Evolutionary conservation across 345 rosid genomes (phyloP).

Genomic region (Abelmoschus esculentus): DNA sequence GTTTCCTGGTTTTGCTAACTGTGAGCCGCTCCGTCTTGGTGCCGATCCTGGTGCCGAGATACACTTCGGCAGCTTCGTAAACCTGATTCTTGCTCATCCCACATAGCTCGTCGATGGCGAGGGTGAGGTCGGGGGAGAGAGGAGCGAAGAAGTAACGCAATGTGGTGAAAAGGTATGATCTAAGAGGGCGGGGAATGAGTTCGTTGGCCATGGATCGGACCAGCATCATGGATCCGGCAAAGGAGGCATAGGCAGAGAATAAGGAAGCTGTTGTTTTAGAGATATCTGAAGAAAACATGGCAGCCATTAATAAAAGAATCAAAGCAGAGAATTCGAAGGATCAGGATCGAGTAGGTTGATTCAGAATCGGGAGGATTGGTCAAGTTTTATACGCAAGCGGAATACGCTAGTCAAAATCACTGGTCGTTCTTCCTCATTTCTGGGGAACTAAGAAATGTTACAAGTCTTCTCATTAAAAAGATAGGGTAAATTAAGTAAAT

Average conservation of each 20-base stretch:
- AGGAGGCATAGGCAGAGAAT: slow-evolving; percentile 44
- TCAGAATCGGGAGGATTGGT: neutral
- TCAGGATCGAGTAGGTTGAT: too few species aligned
- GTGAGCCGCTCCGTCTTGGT: slow-evolving; percentile 31
- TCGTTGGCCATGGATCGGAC: slow-evolving; percentile 38
- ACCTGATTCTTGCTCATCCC: slow-evolving; percentile 38
- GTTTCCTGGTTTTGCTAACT: slow-evolving; percentile 51
- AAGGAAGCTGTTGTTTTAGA: neutral
- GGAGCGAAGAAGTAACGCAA: slow-evolving; percentile 26
- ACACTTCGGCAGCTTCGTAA: slow-evolving; percentile 39
- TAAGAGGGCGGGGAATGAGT: slow-evolving; percentile 36
- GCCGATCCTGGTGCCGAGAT: slow-evolving; percentile 32
- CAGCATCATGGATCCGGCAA: slow-evolving; percentile 46
- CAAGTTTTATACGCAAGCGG: neutral
- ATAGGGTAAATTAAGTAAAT: too few species aligned
- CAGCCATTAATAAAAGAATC: neutral
- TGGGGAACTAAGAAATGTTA: neutral
- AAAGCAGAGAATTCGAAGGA: neutral
- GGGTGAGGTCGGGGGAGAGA: slow-evolving; percentile 41
- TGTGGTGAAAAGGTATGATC: slow-evolving; percentile 17
- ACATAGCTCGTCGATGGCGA: slow-evolving; percentile 38
- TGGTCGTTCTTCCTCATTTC: neutral
- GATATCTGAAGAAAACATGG: slow-evolving; percentile 8
- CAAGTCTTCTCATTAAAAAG: too few species aligned
- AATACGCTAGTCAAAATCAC: neutral